Conservation (phyloP, 1,284 basidiomycete species). For the Puccinia hordei region DNA sequence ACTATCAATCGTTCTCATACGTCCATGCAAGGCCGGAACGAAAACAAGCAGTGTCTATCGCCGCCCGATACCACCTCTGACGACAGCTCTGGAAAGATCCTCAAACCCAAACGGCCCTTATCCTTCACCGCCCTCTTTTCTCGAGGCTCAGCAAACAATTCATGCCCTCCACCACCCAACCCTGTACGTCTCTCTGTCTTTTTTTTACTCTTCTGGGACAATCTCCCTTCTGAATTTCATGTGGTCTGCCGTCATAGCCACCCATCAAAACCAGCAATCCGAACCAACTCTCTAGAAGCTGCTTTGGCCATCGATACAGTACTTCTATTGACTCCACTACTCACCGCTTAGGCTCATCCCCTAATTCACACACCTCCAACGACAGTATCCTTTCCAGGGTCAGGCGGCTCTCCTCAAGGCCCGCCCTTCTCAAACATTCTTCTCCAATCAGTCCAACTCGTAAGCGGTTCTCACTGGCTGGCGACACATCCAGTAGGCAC, state of each 20-base stretch:
- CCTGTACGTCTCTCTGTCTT: not conserved
- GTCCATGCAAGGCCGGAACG: not conserved
- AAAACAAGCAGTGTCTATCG: not conserved
- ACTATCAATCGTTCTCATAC: conserved; percentile 22
- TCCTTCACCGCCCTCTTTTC: conserved; percentile 49
- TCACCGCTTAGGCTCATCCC: not conserved
- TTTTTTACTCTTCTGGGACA: not conserved
- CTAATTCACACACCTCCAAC: conserved; percentile 26
- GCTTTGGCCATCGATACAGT: conserved; percentile 31
- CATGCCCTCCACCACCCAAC: not conserved
- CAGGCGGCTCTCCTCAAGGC: conserved; percentile 34
- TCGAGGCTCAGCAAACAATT: conserved; percentile 11
- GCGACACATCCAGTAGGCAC: not conserved
- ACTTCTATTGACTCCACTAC: conserved; percentile 44
- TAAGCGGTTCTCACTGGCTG: conserved; percentile 45
- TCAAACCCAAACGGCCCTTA: conserved; percentile 38
- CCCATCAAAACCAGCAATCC: not conserved
- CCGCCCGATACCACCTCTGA: conserved; percentile 16
- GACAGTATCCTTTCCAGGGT: conserved; percentile 42
- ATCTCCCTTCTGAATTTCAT: not conserved
- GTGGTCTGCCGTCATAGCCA: not conserved
- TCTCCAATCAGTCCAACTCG: conserved; percentile 30
- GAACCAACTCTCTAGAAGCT: conserved; percentile 1
- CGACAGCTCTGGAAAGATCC: not conserved
- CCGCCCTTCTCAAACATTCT: not conserved